Base-by-base conservation (phyloP, 75 land plant species). In the Pinus taeda region DNA sequence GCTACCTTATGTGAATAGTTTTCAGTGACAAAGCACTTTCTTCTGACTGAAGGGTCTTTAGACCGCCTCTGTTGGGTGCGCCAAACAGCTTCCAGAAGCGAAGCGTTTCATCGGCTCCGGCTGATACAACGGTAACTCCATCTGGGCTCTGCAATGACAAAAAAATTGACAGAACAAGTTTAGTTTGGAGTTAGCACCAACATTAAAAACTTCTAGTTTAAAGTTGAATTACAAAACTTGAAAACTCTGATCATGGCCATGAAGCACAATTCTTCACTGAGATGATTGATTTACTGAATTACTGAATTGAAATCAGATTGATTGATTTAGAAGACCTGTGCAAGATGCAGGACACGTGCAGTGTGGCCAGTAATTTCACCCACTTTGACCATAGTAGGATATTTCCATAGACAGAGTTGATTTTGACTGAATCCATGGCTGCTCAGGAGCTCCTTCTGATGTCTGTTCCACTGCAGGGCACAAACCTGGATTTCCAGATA, bases 41-140 rank as follows among this genome's bases (percentile, higher is more conserved):
- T 9, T 49, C 55, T 49, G 55, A 49, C 3, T 49, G 9, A 49
- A 49, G 9, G 55, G 55, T 9, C 55, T 9, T 49, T 49, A 49
- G 12, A 49, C 55, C 9, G 55, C 55, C 11, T 49, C 2, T 49
- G 55, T 49, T 21, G 57, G 93, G 78, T 59, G 84, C 78, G 29
- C 80, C 91, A 83, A 91, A 93, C 15, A 85, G 81, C 55, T 90
- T 86, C 95, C 95, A 93, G 61, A 93, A 86, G 24, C 95, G 81
- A 39, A 93, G 66, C 12, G 93, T 90, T 81, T 93, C 93, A 72
- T 93, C 93, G 24, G 85, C 93, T 1, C 86, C 85, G 61, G 86
- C 89, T 59, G 93, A 89, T 36, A 79, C 89, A 36, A 89, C 91
- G 24, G 87, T 91, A n/a, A 80, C 74, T 24, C 93, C 93, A 81